Evolutionary conservation across 2,329 filamentous ascomycete species (phyloP), one percentile per base, ranked within the genome.

Genomic region (Penicillium hesseltinei): DNA sequence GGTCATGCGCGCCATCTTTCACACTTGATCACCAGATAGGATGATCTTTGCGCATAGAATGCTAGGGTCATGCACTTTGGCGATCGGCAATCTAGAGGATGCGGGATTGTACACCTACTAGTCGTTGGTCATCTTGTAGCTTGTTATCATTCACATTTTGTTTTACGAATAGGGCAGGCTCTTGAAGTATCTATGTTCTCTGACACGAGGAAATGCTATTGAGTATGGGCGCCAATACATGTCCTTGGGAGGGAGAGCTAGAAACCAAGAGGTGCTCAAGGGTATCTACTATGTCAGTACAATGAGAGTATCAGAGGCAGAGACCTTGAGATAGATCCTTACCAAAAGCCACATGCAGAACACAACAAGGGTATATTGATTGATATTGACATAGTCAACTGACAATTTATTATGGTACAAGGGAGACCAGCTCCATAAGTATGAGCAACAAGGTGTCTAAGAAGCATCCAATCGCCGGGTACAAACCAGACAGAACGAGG

Each of bases 191-290:
- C 13, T 33, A 1, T 13, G 4, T 5, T 8, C 1, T 2, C 5
- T 23, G 10, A 33, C 5, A 33, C n/a, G 38, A 27, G 31, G 23
- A n/a, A 13, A 29, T 46, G 13, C 3, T 40, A 9, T 19, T 27
- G n/a, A 40, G 35, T n/a, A 27, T 23, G 15, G 3, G 7, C 10
- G 10, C 9, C 9, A 35, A 25, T 9, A 48, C 4, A 25, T 23
- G 77, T 69, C 21, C 67, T 63, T 5, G 15, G 25, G 23, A 40
- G n/a, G n/a, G 17, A 40, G n/a, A 17, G 13, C 19, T 5, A 31
- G 25, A 36, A 33, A 19, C 5, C 11, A 19, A 42, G 19, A 42
- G 19, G 17, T 8, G 25, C 11, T 15, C 43, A n/a, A 44, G 8
- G 21, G 25, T 13, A 39, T 38, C 15, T 42, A 33, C 8, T 13